A percentile compares a stretch with the other conserved stretches of the same genome.
Evolutionary conservation across 345 rosid genomes (phyloP).

Genomic region (Lepidium aucheri): DNA sequence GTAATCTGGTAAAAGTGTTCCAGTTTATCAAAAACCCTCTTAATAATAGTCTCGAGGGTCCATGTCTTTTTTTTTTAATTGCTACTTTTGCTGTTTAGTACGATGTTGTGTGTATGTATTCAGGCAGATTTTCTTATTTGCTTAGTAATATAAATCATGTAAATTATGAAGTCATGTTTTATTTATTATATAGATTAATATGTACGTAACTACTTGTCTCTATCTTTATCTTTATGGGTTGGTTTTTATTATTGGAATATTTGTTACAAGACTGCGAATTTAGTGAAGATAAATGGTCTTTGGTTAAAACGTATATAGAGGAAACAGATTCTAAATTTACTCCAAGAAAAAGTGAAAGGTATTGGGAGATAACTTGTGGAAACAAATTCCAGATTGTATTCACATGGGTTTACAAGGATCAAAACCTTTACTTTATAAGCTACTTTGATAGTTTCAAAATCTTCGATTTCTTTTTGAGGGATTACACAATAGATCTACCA

Average conservation of each 20-base stretch:
- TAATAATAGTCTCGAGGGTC: slow-evolving; percentile 12
- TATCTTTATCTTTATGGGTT: not conserved
- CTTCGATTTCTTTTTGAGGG: not conserved
- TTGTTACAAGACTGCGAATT: not conserved
- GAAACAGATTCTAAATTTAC: not conserved
- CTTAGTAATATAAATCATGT: slow-evolving; percentile 15
- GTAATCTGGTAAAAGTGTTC: not conserved
- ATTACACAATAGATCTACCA: not conserved
- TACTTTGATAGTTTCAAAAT: not conserved
- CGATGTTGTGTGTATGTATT: slow-evolving; percentile 18
- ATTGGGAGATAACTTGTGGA: not conserved
- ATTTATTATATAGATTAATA: not conserved
- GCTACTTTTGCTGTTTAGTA: slow-evolving; percentile 19
- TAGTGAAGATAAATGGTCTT: not conserved
- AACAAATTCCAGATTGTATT: not conserved
- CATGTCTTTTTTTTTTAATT: not conserved
- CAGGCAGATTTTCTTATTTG: slow-evolving; percentile 4
- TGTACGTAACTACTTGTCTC: not conserved
- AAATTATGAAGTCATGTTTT: slow-evolving; percentile 2
- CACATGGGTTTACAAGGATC: not conserved
- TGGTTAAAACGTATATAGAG: not conserved
- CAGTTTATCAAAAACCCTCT: not conserved
- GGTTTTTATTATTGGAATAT: not conserved
- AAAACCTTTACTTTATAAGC: not conserved
- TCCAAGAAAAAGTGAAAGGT: not conserved